Conservation (phyloP, 2,329 filamentous ascomycete genomes). For the Aspergillus thermomutatus region DNA sequence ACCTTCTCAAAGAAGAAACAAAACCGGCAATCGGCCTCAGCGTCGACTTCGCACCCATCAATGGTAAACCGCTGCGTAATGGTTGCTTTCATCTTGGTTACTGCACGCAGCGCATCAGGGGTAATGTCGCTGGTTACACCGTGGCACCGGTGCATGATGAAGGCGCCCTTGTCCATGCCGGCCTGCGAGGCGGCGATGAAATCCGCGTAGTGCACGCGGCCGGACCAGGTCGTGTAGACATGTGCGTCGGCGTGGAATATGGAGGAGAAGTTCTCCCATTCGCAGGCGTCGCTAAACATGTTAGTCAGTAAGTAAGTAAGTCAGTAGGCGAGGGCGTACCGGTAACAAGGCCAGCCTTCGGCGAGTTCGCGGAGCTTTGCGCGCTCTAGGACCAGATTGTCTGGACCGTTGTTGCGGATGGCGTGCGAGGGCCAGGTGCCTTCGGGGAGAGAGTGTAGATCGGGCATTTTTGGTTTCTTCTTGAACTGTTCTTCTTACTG, state of each 20-base stretch:
- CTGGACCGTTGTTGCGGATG: constrained; percentile 49
- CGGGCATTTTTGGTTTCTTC: constrained; percentile 25
- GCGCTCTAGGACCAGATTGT: constrained; percentile 42
- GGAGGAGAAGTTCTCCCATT: constrained; percentile 52
- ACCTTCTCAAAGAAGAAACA: constrained; percentile 46
- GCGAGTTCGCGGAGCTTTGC: constrained; percentile 49
- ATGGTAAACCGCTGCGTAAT: constrained; percentile 49
- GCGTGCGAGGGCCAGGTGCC: constrained; percentile 37
- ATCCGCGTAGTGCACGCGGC: constrained; percentile 38
- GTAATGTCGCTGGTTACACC: constrained; percentile 45
- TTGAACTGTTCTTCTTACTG: neutral
- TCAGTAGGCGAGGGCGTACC: constrained; percentile 7
- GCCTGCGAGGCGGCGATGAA: constrained; percentile 51
- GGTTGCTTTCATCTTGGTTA: constrained; percentile 51
- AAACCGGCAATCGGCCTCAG: constrained; percentile 48
- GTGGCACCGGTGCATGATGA: constrained; percentile 55
- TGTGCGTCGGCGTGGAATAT: constrained; percentile 50
- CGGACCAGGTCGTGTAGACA: constrained; percentile 53
- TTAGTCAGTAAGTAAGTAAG: no score
- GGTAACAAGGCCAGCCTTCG: constrained; percentile 50
- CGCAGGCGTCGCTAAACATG: constrained; percentile 39
- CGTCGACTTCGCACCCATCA: constrained; percentile 43
- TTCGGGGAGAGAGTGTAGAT: constrained; percentile 35
- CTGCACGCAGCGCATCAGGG: constrained; percentile 36
- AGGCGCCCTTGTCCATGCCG: constrained; percentile 51